phyloP scores from a whole-genome alignment of 169 alveolate genomes.

The Condylostoma magnum region DNA sequence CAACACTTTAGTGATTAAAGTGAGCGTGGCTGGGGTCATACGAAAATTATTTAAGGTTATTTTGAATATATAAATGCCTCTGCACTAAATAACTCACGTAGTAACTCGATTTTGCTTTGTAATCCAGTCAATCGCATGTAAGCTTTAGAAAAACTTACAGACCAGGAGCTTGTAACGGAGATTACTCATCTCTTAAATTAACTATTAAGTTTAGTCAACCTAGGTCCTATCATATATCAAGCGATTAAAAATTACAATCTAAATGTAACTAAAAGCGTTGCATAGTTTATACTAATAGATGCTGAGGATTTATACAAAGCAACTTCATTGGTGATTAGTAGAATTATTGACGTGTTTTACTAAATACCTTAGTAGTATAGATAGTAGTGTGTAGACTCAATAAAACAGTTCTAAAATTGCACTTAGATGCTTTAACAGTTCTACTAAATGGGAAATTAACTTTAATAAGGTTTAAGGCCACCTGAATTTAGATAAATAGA shows the following conservation, averaged over 20 bases:
- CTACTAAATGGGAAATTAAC: no score
- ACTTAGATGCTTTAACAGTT: neutral
- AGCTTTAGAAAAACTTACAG: neutral
- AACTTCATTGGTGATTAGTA: neutral
- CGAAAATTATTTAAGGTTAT: neutral
- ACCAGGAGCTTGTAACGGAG: neutral
- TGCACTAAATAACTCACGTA: neutral
- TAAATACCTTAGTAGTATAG: neutral
- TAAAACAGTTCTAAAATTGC: neutral
- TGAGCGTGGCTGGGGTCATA: slow-evolving; percentile 17
- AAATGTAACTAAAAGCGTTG: neutral
- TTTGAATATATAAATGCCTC: neutral
- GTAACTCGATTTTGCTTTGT: neutral
- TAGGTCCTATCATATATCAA: neutral
- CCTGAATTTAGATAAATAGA: no score
- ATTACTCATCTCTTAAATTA: neutral
- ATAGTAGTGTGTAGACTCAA: neutral
- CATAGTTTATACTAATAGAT: neutral
- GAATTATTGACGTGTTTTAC: neutral
- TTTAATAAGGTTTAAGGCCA: no score
- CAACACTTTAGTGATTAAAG: neutral
- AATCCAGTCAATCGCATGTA: neutral
- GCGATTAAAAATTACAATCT: slow-evolving; percentile 10
- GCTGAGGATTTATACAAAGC: neutral
- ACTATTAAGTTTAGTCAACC: neutral